These are phyloP conservation scores for Aspergillus sp. DNA, from an alignment of 2,329 filamentous ascomycete species.

Conservation along the genomic window DNA sequence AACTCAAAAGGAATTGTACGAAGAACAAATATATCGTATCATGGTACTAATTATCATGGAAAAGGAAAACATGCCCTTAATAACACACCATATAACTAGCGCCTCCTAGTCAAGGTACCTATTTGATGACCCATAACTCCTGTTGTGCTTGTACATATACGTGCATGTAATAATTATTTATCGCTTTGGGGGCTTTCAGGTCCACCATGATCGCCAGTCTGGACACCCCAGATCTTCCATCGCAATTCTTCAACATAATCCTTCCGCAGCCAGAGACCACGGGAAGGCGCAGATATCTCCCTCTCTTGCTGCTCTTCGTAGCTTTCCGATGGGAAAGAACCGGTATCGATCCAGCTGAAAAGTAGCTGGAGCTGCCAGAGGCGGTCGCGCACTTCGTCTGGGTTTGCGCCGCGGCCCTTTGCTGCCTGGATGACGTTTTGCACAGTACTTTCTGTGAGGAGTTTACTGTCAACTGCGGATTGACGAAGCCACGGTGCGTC, in stretches of 20 bases:
- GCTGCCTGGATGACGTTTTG: constrained; percentile 33
- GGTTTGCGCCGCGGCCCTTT: constrained; percentile 29
- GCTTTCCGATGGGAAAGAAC: constrained; percentile 13
- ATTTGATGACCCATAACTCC: neutral
- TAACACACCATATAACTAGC: neutral
- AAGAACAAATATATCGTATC: neutral
- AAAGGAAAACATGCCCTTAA: neutral
- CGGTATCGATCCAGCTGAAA: constrained; percentile 64
- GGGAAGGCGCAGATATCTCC: constrained; percentile 21
- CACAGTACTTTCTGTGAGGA: constrained; percentile 61
- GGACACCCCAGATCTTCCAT: constrained; percentile 45
- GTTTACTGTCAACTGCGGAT: constrained; percentile 68
- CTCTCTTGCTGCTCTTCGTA: constrained; percentile 39
- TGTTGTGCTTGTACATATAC: neutral
- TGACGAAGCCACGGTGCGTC: constrained; percentile 54
- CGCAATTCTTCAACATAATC: constrained; percentile 42
- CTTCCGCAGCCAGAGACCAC: constrained; percentile 38
- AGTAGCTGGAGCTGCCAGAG: constrained; percentile 63
- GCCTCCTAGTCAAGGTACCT: too few relatives aligned
- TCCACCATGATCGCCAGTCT: constrained; percentile 18
- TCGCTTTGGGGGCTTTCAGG: neutral
- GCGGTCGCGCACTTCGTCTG: constrained; percentile 54
- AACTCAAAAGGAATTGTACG: neutral
- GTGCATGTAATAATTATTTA: neutral
- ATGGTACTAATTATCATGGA: neutral